Conservation (phyloP, 768 basidiomycete species). For the Hydnomerulius pinastri region DNA sequence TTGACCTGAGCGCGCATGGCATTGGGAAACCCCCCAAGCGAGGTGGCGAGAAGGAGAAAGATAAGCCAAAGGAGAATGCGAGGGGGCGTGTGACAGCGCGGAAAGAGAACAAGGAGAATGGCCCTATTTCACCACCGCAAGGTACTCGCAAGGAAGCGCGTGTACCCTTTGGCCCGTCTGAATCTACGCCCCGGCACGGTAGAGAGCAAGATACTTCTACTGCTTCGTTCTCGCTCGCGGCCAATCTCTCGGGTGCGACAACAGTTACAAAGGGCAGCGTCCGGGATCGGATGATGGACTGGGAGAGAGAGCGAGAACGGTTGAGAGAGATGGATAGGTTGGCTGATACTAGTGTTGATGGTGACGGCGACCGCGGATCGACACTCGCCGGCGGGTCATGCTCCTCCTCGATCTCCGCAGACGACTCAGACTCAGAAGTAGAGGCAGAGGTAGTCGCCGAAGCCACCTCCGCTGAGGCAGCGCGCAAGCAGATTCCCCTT, state of each 20-base stretch:
- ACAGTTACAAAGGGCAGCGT: constrained; percentile 34
- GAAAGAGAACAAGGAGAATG: constrained; percentile 33
- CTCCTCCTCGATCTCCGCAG: constrained; percentile 19
- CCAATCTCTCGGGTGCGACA: constrained; percentile 19
- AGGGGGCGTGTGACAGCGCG: constrained; percentile 10
- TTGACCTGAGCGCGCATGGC: constrained; percentile 32
- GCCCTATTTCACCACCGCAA: constrained; percentile 3
- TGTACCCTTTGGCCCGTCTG: constrained; percentile 1
- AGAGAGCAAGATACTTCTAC: constrained; percentile 14
- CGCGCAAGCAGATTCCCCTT: not conserved
- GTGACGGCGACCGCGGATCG: constrained; percentile 39
- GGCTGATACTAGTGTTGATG: constrained; percentile 52
- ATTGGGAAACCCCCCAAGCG: constrained; percentile 19
- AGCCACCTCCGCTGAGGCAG: constrained; percentile 12
- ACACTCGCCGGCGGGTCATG: constrained; percentile 19
- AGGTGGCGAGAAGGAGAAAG: constrained; percentile 36
- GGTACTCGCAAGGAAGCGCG: constrained; percentile 9
- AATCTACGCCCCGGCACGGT: constrained; percentile 13
- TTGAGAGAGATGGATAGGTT: constrained; percentile 67
- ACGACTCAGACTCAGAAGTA: constrained; percentile 27
- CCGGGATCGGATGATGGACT: constrained; percentile 68
- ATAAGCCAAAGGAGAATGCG: constrained; percentile 22
- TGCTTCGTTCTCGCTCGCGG: constrained; percentile 9
- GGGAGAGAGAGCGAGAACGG: constrained; percentile 72
- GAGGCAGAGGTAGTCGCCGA: constrained; percentile 30